Percentiles rank a stretch among this genome's conserved stretches.
Evolutionary conservation across 352 stramenopile species (phyloP).

Genomic region (Globisporangium recalcitrans): DNA sequence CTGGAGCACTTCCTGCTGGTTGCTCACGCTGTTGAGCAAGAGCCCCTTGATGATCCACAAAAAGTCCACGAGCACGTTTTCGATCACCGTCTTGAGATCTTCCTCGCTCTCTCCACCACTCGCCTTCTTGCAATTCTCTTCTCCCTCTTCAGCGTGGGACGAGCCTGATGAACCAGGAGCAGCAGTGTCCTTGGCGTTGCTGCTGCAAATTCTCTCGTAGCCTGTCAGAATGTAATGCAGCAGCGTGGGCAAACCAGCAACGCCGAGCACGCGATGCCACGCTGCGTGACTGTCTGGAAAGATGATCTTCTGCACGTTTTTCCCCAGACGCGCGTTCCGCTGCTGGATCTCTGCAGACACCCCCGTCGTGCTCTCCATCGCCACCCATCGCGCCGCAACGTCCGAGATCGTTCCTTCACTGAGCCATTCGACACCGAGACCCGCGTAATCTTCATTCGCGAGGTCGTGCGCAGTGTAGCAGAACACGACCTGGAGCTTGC

Average conservation of each 20-base stretch:
- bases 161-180: not conserved
- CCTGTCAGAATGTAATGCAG: conserved; percentile 61
- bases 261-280: conserved; percentile 54
- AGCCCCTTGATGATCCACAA: conserved; percentile 67
- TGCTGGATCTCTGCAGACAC: conserved; percentile 72
- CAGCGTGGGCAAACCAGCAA: conserved; percentile 46
- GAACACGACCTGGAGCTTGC: conserved; percentile 69
- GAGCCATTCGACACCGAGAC: conserved; percentile 68
- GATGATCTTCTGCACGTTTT: conserved; percentile 44
- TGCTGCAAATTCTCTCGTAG: conserved; percentile 29
- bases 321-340: conserved; percentile 55
- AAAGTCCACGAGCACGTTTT: conserved; percentile 54
- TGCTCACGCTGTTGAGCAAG: conserved; percentile 43
- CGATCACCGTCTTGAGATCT: conserved; percentile 24
- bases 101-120: not conserved
- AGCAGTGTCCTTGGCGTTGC: not conserved
- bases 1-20: conserved; percentile 52
- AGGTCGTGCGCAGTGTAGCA: conserved; percentile 61
- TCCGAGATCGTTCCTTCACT: conserved; percentile 44
- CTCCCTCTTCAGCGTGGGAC: not conserved
- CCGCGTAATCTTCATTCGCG: conserved; percentile 49
- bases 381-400: conserved; percentile 55
- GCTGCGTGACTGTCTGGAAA: conserved; percentile 34
- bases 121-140: not conserved
- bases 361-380: conserved; percentile 46